These are phyloP conservation scores for Echinochloa phyllopogon DNA, from an alignment of 176 grass and related monocot species.

Conservation along the genomic window DNA sequence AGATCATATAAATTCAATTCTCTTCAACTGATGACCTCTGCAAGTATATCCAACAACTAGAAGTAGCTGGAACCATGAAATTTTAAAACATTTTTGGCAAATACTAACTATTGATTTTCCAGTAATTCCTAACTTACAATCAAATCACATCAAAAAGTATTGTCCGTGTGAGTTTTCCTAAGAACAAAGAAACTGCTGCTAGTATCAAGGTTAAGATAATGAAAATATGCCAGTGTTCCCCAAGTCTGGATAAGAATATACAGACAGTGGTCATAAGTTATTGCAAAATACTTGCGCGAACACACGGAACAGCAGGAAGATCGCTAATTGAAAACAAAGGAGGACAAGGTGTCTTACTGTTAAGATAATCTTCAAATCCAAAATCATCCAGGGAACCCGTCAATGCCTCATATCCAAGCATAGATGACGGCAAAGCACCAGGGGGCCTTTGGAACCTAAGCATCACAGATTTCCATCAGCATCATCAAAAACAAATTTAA, in stretches of 20 bases:
- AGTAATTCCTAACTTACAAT: not conserved
- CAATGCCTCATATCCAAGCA: conserved; percentile 88
- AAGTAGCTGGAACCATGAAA: not conserved
- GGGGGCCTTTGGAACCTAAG: conserved; percentile 90
- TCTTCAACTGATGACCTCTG: not conserved
- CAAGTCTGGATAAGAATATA: not conserved
- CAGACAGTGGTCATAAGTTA: not conserved
- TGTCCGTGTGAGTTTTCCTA: not conserved
- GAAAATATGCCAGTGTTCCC: not conserved
- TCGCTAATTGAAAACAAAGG: not conserved
- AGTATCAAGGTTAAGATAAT: not conserved
- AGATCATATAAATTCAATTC: not conserved
- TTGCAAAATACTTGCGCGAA: not conserved
- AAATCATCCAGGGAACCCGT: conserved; percentile 96
- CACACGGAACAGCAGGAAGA: conserved; percentile 16
- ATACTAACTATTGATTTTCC: not conserved
- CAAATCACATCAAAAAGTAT: not conserved
- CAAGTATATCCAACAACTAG: not conserved
- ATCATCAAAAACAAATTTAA: not conserved
- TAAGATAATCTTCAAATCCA: conserved; percentile 97
- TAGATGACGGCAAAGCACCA: conserved; percentile 77
- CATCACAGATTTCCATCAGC: conserved; percentile 9
- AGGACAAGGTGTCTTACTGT: conserved; percentile 54
- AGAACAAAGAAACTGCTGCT: no score
- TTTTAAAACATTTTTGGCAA: not conserved